Conservation (phyloP, 352 stramenopile species). For the Pythium myriotylum region DNA sequence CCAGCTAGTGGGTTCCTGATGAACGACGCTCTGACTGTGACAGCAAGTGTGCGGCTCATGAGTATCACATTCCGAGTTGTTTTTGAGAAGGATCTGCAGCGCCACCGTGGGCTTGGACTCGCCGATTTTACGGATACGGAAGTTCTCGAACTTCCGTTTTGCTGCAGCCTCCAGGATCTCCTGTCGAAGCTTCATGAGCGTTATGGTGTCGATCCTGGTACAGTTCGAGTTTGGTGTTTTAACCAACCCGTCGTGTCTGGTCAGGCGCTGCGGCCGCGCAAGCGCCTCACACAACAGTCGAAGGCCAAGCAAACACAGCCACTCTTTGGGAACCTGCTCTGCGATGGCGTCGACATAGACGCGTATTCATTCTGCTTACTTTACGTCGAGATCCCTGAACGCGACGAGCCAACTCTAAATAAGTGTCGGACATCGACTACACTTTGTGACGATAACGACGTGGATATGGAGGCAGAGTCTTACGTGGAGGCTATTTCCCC, state of each 20-base stretch:
- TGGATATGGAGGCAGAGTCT: constrained; percentile 10
- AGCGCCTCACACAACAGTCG: constrained; percentile 49
- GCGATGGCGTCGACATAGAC: constrained; percentile 81
- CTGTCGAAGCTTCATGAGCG: constrained; percentile 37
- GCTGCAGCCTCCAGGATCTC: constrained; percentile 61
- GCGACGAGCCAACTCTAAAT: constrained; percentile 44
- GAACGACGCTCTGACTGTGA: constrained; percentile 58
- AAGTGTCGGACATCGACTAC: background rate
- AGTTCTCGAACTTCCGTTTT: constrained; percentile 69
- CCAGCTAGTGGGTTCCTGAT: constrained; percentile 54
- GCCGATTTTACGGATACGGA: constrained; percentile 47
- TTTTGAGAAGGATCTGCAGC: constrained; percentile 52
- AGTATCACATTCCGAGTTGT: constrained; percentile 78
- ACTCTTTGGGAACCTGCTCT: constrained; percentile 72
- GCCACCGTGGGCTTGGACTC: constrained; percentile 60
- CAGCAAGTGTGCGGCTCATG: constrained; percentile 74
- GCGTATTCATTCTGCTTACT: constrained; percentile 83
- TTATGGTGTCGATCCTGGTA: constrained; percentile 34
- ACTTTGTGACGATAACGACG: constrained; percentile 1
- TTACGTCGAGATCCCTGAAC: constrained; percentile 55
- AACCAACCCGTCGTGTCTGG: constrained; percentile 77
- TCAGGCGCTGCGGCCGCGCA: constrained; percentile 69
- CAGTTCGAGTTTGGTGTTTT: constrained; percentile 69
- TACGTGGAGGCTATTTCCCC: background rate
- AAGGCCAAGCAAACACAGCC: constrained; percentile 43